phyloP scores from a whole-genome alignment of 2,329 filamentous ascomycete genomes.

The Metarhizium rileyi region DNA sequence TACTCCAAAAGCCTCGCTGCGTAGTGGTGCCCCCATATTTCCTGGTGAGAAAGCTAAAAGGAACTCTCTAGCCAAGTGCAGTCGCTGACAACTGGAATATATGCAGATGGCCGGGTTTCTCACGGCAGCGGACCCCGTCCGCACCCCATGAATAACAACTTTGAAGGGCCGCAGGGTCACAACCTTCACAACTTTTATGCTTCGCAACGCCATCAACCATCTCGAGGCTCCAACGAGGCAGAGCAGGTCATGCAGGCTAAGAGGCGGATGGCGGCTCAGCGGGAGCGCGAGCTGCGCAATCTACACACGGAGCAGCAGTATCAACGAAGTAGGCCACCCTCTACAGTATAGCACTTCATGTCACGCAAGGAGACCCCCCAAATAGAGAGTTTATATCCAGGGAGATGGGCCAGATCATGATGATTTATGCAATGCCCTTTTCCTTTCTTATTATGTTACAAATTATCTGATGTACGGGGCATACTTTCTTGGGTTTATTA shows the following conservation, averaged over 20 bases:
- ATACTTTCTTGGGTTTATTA: slow-evolving; percentile 4
- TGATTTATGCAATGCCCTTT: slow-evolving; percentile 6
- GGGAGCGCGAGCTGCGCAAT: slow-evolving; percentile 97
- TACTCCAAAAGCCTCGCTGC: slow-evolving; percentile 8
- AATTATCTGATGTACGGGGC: slow-evolving; percentile 5
- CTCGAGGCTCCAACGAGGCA: slow-evolving; percentile 77
- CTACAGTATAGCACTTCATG: slow-evolving; percentile 56
- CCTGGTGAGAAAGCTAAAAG: slow-evolving; percentile 3
- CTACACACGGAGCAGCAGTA: slow-evolving; percentile 99
- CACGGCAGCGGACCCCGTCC: slow-evolving; percentile 58
- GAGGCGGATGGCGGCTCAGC: slow-evolving; percentile 97
- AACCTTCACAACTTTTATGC: slow-evolving; percentile 90
- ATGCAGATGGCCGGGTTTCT: slow-evolving; percentile 60
- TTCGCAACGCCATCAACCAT: slow-evolving; percentile 79
- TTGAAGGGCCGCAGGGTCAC: slow-evolving; percentile 61
- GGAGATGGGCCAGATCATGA: slow-evolving; percentile 11
- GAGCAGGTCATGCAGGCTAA: slow-evolving; percentile 99
- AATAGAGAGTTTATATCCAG: slow-evolving; percentile 29
- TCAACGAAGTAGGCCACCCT: slow-evolving; percentile 92
- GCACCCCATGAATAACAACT: slow-evolving; percentile 77
- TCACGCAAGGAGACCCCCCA: slow-evolving; percentile 22
- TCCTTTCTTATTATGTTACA: slow-evolving; percentile 3
- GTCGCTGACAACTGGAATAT: slow-evolving; percentile 14
- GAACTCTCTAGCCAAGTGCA: slow-evolving; percentile 3
- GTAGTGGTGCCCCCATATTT: slow-evolving; percentile 7